Conservation (phyloP, 176 grass and related monocot genomes). For the Avena insularis region DNA sequence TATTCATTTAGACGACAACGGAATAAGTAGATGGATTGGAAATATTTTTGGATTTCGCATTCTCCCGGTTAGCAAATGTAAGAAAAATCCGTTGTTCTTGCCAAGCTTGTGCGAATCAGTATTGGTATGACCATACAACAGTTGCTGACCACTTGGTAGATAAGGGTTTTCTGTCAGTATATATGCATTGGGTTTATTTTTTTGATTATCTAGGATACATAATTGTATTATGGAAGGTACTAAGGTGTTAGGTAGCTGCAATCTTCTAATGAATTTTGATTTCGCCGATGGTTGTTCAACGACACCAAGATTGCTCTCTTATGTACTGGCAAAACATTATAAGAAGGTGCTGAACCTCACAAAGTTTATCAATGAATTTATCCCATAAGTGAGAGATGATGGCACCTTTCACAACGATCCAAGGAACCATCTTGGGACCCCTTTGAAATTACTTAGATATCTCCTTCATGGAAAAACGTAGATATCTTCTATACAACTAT, state of each 20-base stretch:
- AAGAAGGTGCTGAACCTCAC: slow-evolving; percentile 57
- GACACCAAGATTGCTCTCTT: slow-evolving; percentile 57
- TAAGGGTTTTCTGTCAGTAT: too few relatives aligned
- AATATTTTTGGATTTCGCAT: too few relatives aligned
- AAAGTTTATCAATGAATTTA: slow-evolving; percentile 59
- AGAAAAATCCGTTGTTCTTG: too few relatives aligned
- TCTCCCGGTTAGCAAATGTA: too few relatives aligned
- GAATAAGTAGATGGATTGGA: too few relatives aligned
- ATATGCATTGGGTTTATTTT: background rate
- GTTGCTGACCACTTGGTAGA: too few relatives aligned
- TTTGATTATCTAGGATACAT: background rate
- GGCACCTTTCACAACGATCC: slow-evolving; percentile 87
- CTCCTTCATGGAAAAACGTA: background rate
- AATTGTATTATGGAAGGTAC: background rate
- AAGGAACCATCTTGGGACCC: slow-evolving; percentile 64
- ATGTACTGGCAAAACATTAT: slow-evolving; percentile 75
- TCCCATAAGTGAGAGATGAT: slow-evolving; percentile 37
- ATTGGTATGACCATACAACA: too few relatives aligned
- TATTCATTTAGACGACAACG: too few relatives aligned
- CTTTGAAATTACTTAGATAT: background rate
- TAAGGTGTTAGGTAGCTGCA: slow-evolving; percentile 15
- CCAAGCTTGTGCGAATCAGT: too few relatives aligned
- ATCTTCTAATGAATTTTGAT: slow-evolving; percentile 15
- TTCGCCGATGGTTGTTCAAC: slow-evolving; percentile 63
- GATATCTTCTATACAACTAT: background rate